Evolutionary conservation across 805 yeast genomes (phyloP).

Genomic region (Yamadazyma akitaensis): DNA sequence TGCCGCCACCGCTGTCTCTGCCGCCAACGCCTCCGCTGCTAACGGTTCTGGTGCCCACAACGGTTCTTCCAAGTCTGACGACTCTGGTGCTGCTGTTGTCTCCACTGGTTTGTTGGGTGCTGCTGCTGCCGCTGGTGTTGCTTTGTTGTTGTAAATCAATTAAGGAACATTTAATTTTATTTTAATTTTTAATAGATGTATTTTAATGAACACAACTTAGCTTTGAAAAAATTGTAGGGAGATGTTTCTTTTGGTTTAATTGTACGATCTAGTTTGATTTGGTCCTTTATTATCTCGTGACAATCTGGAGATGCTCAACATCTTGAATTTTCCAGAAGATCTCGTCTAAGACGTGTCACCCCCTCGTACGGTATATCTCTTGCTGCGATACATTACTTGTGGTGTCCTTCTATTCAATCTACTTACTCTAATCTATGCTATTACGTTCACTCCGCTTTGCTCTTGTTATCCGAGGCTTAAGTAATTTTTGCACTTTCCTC

Average conservation of each 20-base stretch:
- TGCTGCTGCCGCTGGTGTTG: slow-evolving; percentile 80
- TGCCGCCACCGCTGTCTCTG: slow-evolving; percentile 66
- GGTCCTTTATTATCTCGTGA: no score
- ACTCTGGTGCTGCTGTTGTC: slow-evolving; percentile 48
- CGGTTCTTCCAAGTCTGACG: slow-evolving; percentile 17
- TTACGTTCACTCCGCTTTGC: no score
- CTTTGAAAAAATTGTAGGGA: not conserved
- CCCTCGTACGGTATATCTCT: no score
- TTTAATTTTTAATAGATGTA: slow-evolving; percentile 8
- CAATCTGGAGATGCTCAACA: no score
- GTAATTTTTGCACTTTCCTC: not conserved
- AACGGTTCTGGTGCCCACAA: slow-evolving; percentile 39
- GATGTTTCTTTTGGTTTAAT: no score
- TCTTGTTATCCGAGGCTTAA: no score
- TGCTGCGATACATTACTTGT: no score
- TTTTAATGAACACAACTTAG: slow-evolving; percentile 6
- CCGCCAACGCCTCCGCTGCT: slow-evolving; percentile 51
- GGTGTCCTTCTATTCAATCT: no score
- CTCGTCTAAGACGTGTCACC: no score
- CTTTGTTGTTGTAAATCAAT: slow-evolving; percentile 39
- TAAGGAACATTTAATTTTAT: slow-evolving; percentile 3
- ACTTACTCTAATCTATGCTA: no score
- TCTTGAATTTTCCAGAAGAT: no score
- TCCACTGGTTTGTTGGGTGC: slow-evolving; percentile 79
- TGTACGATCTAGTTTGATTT: no score